Base-by-base conservation (phyloP, 1,284 basidiomycete genomes). In the Malassezia sympodialis region DNA sequence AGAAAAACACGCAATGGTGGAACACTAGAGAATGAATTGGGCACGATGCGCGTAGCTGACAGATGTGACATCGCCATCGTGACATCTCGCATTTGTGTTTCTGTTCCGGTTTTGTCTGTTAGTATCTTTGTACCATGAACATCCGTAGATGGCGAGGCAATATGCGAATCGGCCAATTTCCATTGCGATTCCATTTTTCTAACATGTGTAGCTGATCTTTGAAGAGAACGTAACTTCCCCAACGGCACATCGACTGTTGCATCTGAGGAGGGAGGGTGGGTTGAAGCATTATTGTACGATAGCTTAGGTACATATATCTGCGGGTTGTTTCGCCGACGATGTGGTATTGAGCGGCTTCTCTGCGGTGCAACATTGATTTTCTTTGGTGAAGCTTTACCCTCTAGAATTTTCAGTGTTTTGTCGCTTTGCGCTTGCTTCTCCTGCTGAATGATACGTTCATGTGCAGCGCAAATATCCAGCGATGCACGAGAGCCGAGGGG, bases 381-480 rank as follows among this genome's bases (percentile, higher is more conserved):
- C 32, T 24, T 23, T 4, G 27, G n/a, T 14, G 51, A 17, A 23
- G 8, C 14, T 14, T 28, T 41, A 0, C 51, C 49, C 10, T 51
- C 49, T 5, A 51, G 45, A 10, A 45, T 51, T 30, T 17, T 21
- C 1, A 52, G 40, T 4, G 55, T 39, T 14, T 26, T 48, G 19
- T 51, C 28, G n/a, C 37, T 51, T 37, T 51, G 50, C 14, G 42
- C 39, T 37, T 32, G 21, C 12, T 37, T 34, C 17, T 57, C 51
- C 4, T 27, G 21, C 23, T 39, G 50, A 3, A 52, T 52, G 19
- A 57, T 57, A 6, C 55, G 35, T 14, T 48, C 47, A 34, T 51
- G 50, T 12, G 24, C 46, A 11, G 46, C 55, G 8, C 14, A 30
- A 5, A 49, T 12, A 31, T 23, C 23, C 4, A 31, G 17, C 17